Evolutionary conservation across 441 rosid genomes (phyloP), one percentile per base, ranked within the genome.

Genomic region (Gossypium gossypioides): DNA sequence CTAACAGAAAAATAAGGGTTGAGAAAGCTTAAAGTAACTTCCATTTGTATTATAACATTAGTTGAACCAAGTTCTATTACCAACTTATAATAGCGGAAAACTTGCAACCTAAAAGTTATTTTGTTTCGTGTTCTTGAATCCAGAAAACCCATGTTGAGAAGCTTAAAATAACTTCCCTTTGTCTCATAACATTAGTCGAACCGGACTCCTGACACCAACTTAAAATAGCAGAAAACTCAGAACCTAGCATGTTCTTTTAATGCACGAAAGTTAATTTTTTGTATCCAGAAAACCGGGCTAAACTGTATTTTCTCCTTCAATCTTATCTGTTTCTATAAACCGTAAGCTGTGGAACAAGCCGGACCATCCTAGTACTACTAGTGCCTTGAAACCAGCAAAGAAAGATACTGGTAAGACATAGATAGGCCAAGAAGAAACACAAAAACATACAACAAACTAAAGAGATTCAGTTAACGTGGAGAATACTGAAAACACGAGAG

Each of bases 1-100:
- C 97, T 94, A 90, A 51, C 13, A 22, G 54, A 65, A 40, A 22
- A 70, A 32, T 21, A 1, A 3, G 1, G 6, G 15, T 12, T 44
- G 46, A 66, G 44, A 52, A 3, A 44, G 19, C 37, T 44, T 21
- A 21, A 25, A 37, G 42, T 37, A 16, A 62, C 15, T 37, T 63
- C 9, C 51, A 1, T 4, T 37, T 19, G 15, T 63, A 15, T 63
- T 50, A 0, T 37, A 9, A 63, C 15, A 62, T 63, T 24, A 37
- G 25, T 4, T 51, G 42, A 63, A 63, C 15, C 29, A 63, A 18
- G 51, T 37, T 63, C 27, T 18, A 37, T 8, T 50, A 4, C 51
- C 2, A 6, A 61, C 0, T 37, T 62, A 8, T 3, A 34, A 16
- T 0, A 8, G 7, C 4, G 6, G 42, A 32, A 15, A 32, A 62